Percentiles rank a stretch among this genome's conserved stretches.
phyloP scores from a whole-genome alignment of 116 monocot genomes.

The Phalaenopsis hybrid region DNA sequence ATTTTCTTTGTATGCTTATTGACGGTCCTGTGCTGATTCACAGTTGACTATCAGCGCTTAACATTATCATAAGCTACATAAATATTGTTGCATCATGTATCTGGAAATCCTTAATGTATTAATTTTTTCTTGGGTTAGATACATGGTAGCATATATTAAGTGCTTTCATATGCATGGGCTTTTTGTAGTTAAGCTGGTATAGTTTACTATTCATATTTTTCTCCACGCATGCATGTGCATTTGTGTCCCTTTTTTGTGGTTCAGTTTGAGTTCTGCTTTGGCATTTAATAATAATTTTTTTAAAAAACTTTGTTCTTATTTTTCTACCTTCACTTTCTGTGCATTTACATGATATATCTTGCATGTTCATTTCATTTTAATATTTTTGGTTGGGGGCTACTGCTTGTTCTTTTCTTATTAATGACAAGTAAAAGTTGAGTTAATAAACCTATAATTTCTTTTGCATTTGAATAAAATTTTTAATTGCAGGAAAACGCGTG shows the following conservation, averaged over 20 bases:
- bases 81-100: neutral
- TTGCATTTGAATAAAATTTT: neutral
- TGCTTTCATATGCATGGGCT: neutral
- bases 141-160: constrained; percentile 7
- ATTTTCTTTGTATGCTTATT: constrained; percentile 2
- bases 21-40: constrained; percentile 9
- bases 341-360: too few species aligned
- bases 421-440: neutral
- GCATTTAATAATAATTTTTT: too few species aligned
- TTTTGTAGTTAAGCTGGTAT: neutral
- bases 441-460: neutral
- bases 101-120: neutral
- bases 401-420: neutral
- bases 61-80: constrained; percentile 11
- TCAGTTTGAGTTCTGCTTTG: too few species aligned
- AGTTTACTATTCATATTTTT: neutral
- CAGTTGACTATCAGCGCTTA: constrained; percentile 5
- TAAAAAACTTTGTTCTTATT: too few species aligned
- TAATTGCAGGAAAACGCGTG: constrained; percentile 38
- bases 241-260: too few species aligned
- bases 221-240: neutral
- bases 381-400: neutral
- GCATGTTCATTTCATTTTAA: neutral
- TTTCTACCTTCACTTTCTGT: too few species aligned
- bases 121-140: neutral